Conservation (phyloP, 768 basidiomycete species). For the Rhizopogon vulgaris region DNA sequence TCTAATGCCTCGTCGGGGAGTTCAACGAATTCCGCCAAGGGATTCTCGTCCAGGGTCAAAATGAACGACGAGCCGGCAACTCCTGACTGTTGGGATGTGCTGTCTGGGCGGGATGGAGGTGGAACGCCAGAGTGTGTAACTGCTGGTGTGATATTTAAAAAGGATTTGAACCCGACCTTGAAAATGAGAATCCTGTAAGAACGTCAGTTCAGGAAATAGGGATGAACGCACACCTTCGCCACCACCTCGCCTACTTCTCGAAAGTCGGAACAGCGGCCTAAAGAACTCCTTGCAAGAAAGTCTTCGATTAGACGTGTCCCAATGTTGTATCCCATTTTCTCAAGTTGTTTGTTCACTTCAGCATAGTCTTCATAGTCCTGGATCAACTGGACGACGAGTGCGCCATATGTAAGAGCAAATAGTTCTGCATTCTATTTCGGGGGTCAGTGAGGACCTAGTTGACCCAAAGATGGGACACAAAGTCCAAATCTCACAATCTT, state of each 20-base stretch:
- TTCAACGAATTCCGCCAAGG: conserved; percentile 94
- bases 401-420: conserved; percentile 95
- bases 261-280: conserved; percentile 92
- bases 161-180: conserved; percentile 96
- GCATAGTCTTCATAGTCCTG: conserved; percentile 98
- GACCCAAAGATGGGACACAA: conserved; percentile 13
- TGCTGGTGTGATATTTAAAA: conserved; percentile 85
- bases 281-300: conserved; percentile 87
- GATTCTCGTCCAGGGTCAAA: conserved; percentile 91
- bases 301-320: conserved; percentile 95
- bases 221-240: conserved; percentile 60
- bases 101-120: conserved; percentile 42
- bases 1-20: conserved; percentile 89
- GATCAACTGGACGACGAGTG: conserved; percentile 95
- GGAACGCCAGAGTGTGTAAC: conserved; percentile 64
- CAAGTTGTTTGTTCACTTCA: conserved; percentile 93
- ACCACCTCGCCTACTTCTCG: conserved; percentile 93
- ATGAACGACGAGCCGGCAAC: conserved; percentile 61
- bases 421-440: conserved; percentile 84
- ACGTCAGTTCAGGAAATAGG: conserved; percentile 1
- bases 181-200: background rate
- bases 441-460: conserved; percentile 9
- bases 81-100: conserved; percentile 34
- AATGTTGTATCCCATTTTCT: conserved; percentile 99
- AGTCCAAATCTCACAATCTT: conserved; percentile 67